These are phyloP conservation scores for Echinosophora koreensis DNA, from an alignment of 306 rosid species.

Conservation along the genomic window DNA sequence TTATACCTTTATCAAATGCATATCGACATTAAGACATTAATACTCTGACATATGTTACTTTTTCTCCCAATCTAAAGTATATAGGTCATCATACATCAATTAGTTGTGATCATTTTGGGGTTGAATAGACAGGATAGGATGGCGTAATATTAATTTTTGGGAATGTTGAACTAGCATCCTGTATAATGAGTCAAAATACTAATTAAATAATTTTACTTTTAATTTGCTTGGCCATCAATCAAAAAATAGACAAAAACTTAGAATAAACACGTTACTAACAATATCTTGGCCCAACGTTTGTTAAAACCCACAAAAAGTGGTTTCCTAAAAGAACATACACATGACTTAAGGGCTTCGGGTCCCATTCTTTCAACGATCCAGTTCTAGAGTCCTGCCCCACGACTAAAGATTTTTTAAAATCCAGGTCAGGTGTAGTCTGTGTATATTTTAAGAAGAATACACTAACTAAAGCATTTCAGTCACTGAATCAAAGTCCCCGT, in stretches of 20 bases:
- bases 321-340: slow-evolving; percentile 43
- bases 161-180: not conserved
- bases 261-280: not conserved
- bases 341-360: slow-evolving; percentile 29
- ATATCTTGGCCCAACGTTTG: slow-evolving; percentile 31
- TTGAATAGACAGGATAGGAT: not conserved
- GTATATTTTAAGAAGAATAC: slow-evolving; percentile 3
- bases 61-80: not conserved
- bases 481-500: not conserved
- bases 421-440: not conserved
- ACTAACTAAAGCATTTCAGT: not conserved
- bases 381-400: slow-evolving; percentile 11
- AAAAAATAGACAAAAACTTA: not conserved
- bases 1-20: too few species aligned
- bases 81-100: slow-evolving; percentile 1
- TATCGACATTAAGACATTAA: too few species aligned
- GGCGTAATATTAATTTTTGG: not conserved
- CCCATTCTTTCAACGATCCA: slow-evolving; percentile 18
- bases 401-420: slow-evolving; percentile 10
- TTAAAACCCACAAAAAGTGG: slow-evolving; percentile 29
- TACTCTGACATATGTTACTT: too few species aligned
- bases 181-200: not conserved
- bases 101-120: not conserved
- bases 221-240: not conserved
- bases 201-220: not conserved